Evolutionary conservation across 768 basidiomycete genomes (phyloP), one percentile per base, ranked within the genome.

Genomic region (Hygrophorus pudorinus): DNA sequence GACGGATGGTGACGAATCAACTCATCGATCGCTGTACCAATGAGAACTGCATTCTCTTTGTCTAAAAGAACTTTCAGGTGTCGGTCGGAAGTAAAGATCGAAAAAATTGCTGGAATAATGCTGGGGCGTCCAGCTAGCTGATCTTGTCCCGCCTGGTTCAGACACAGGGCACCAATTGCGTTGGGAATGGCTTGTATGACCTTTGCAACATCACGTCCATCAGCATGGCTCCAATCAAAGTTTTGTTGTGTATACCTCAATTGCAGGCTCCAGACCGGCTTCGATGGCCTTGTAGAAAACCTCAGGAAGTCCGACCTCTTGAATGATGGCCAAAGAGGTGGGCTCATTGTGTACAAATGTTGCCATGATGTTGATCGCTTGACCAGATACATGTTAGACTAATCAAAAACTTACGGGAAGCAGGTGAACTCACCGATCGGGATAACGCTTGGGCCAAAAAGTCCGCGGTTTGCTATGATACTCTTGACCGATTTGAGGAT

Each of bases 261-360:
- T 84, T 0, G 86, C 79, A 5, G 89, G 78, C 51, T 94, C 91
- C 33, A 94, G 72, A 3, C 84, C 87, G 29, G 70, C 67, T 63
- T 94, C 90, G 35, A 99, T 78, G 3, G 85, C 76, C 45, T 75
- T 73, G 63, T 92, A 98, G 55, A 99, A 90, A 0, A 79, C 74
- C 54, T 91, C 86, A 0, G 96, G 96, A 2, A 99, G 63, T 4
- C 83, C 79, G 20, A 80, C 75, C 61, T 99, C 96, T 62, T 99
- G 96, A 16, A 99, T 85, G 43, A 94, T 82, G 2, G 79, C 68
- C 45, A 99, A 66, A 12, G 90, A 96, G 0, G 93, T 97, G 5
- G 96, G 96, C 60, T 99, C 96, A 51, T 98, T 99, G 68, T 99
- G 94, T 7, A 98, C 81, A 62, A 97, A 97, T 0, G 91, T 91